Evolutionary conservation across 352 stramenopile species (phyloP), one percentile per base, ranked within the genome.

Genomic region (Phytophthora nicotianae): DNA sequence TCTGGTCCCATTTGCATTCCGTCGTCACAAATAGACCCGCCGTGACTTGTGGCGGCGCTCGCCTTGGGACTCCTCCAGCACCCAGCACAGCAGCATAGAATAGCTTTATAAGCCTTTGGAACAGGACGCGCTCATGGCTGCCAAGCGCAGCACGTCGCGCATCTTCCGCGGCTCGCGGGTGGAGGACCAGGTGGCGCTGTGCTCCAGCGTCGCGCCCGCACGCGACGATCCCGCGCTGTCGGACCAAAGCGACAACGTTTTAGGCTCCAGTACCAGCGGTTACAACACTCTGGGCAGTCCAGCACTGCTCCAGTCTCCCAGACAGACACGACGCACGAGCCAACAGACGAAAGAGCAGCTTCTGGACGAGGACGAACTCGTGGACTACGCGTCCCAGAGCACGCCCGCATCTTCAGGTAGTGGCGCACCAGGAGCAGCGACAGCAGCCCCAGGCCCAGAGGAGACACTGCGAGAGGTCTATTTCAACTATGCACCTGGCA

Each of bases 401-500:
- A 65, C 61, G 27, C 62, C 43, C 21, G 55, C 41, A 13, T 70
- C 37, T 23, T 48, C 24, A 5, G 23, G 14, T 9, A 59, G 38
- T 29, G 53, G 33, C 5, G 7, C 46, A 16, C 23, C 57, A 52
- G 23, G 16, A 66, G 53, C 19, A 57, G 70, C 17, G 37, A 4
- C 33, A 62, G 16, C 3, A 32, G n/a, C 26, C 5, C 50, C 19
- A 50, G 51, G 17, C 17, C 21, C 60, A 7, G 20, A 61, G 0
- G 45, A 35, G 0, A 43, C 57, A 24, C 48, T 90, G 20, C 65
- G 85, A 38, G 74, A 90, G 42, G 83, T 94, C 5, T 91, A 84
- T 42, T 83, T 92, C 43, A 91, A 93, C 62, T 86, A 93, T 50
- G 64, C 68, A 9, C 74, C 72, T 2, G 75, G 73, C 9, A 94